Conservation (phyloP, 2,329 filamentous ascomycete species). For the Beauveria sp. region DNA sequence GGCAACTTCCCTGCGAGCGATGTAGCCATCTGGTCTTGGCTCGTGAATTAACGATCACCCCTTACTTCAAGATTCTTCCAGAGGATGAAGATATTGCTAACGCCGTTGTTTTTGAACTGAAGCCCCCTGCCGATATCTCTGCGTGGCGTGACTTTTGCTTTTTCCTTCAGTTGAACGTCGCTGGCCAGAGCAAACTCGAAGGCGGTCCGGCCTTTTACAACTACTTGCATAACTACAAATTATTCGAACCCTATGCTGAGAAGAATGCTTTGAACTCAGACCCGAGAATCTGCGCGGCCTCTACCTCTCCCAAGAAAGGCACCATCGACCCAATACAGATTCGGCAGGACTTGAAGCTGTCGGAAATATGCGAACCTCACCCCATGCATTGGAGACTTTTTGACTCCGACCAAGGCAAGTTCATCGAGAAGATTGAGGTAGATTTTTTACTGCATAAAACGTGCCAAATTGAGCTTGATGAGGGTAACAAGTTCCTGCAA, state of each 20-base stretch:
- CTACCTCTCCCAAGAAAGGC: neutral
- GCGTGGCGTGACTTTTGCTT: neutral
- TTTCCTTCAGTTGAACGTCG: neutral
- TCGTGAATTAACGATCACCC: neutral
- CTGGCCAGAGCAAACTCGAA: neutral
- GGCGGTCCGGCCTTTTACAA: neutral
- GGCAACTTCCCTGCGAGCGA: neutral
- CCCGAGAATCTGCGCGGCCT: neutral
- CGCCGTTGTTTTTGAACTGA: neutral
- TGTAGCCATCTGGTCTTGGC: neutral
- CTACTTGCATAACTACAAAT: neutral
- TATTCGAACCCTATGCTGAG: accelerated
- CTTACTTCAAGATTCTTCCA: neutral
- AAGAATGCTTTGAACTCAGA: neutral
- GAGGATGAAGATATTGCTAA: neutral
- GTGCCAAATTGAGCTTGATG: neutral
- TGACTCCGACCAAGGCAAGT: neutral
- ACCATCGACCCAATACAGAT: neutral
- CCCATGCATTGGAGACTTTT: neutral
- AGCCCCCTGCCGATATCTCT: neutral
- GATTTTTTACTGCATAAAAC: no score
- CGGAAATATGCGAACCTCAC: neutral
- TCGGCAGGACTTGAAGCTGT: neutral
- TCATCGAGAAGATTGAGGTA: no score
- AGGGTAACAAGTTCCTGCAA: neutral